Evolutionary conservation across 352 stramenopile genomes (phyloP).

Genomic region (Phytophthora cactorum): DNA sequence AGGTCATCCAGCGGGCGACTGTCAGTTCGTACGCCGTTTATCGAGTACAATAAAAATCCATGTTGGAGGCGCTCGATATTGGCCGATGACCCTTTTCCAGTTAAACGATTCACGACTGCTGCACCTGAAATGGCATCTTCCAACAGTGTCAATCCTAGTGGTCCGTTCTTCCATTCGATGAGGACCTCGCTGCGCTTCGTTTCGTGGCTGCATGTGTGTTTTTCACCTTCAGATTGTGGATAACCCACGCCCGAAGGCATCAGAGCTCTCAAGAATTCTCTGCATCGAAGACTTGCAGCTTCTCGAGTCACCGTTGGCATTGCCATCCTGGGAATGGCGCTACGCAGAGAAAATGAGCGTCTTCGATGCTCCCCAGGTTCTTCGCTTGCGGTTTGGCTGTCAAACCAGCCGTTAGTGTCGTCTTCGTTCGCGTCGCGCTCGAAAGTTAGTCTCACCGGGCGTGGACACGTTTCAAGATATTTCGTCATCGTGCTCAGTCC

Average conservation of each 20-base stretch:
- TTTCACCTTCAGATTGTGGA: slow-evolving; percentile 1
- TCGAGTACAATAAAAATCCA: slow-evolving; percentile 52
- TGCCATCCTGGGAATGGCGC: slow-evolving; percentile 14
- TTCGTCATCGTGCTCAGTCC: slow-evolving; percentile 48
- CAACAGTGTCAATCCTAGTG: slow-evolving; percentile 59
- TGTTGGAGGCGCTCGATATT: slow-evolving; percentile 52
- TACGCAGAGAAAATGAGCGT: slow-evolving; percentile 14
- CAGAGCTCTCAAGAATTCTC: slow-evolving; percentile 19
- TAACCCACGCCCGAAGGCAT: slow-evolving; percentile 6
- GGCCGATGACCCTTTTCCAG: slow-evolving; percentile 55
- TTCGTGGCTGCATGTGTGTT: slow-evolving; percentile 2
- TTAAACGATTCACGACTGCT: slow-evolving; percentile 69
- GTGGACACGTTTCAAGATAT: slow-evolving; percentile 39
- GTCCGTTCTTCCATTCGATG: slow-evolving; percentile 56
- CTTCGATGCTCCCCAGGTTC: slow-evolving; percentile 20
- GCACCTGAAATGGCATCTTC: slow-evolving; percentile 57
- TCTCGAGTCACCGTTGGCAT: slow-evolving; percentile 10
- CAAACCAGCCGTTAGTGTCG: slow-evolving; percentile 10
- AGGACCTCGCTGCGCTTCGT: slow-evolving; percentile 28
- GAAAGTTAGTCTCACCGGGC: slow-evolving; percentile 60
- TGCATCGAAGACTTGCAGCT: slow-evolving; percentile 24
- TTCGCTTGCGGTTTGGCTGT: slow-evolving; percentile 27
- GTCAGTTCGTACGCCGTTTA: slow-evolving; percentile 53
- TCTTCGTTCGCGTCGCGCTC: slow-evolving; percentile 44
- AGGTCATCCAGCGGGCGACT: slow-evolving; percentile 39